These are phyloP conservation scores for Rhexocercosporidium sp. DNA, from an alignment of 2,329 filamentous ascomycete species.

Conservation along the genomic window DNA sequence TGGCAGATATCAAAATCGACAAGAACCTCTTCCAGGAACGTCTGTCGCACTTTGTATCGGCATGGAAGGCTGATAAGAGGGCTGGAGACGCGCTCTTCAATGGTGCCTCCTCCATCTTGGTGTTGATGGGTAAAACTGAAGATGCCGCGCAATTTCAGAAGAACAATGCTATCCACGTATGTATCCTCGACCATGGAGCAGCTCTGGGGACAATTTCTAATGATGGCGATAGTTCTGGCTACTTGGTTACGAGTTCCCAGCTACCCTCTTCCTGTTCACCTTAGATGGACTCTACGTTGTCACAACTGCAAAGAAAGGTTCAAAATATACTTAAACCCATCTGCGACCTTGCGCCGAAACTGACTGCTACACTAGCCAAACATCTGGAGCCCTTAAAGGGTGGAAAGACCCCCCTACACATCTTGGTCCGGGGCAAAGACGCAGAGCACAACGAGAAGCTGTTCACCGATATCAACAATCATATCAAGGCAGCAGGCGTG, in stretches of 20 bases:
- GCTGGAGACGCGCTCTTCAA: conserved; percentile 83
- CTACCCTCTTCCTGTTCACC: conserved; percentile 92
- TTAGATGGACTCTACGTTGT: conserved; percentile 87
- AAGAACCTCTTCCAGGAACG: conserved; percentile 93
- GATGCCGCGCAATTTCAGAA: conserved; percentile 89
- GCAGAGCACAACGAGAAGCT: conserved; percentile 89
- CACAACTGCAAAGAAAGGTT: conserved; percentile 97
- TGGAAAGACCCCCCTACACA: conserved; percentile 89
- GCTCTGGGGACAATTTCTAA: conserved; percentile 18
- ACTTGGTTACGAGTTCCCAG: conserved; percentile 96
- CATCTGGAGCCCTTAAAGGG: conserved; percentile 91
- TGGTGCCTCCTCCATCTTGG: conserved; percentile 83
- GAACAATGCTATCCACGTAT: conserved; percentile 93
- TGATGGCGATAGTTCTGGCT: conserved; percentile 80
- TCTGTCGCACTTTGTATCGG: conserved; percentile 80
- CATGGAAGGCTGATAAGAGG: conserved; percentile 97
- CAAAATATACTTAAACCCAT: background rate
- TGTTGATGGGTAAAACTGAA: conserved; percentile 94
- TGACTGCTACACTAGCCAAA: conserved; percentile 68
- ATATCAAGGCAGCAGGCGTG: conserved; percentile 87
- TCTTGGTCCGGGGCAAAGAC: conserved; percentile 91
- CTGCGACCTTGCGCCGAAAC: conserved; percentile 29
- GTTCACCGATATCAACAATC: conserved; percentile 81
- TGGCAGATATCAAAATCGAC: conserved; percentile 92
- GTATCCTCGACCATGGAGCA: conserved; percentile 43